These are phyloP conservation scores for Mycena metata DNA, from an alignment of 768 basidiomycete species.

Conservation along the genomic window DNA sequence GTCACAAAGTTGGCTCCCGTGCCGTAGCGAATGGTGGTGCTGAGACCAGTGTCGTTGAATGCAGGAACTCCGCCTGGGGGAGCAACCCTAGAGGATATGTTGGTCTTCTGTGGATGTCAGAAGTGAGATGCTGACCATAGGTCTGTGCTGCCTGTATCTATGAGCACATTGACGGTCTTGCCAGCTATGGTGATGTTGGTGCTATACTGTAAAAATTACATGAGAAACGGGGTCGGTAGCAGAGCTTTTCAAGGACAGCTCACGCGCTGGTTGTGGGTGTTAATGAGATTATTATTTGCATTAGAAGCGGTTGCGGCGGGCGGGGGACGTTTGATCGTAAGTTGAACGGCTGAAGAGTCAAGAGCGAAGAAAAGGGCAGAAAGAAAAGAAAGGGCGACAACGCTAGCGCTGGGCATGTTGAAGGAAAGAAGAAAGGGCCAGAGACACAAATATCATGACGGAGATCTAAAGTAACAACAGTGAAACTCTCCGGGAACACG, in stretches of 20 bases:
- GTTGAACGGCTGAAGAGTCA: too few relatives aligned
- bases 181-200: conserved; percentile 14
- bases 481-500: too few relatives aligned
- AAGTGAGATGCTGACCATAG: not conserved
- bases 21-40: conserved; percentile 10
- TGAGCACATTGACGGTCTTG: conserved; percentile 11
- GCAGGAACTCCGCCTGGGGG: not conserved
- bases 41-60: conserved; percentile 14
- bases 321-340: too few relatives aligned
- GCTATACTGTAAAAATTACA: conserved; percentile 5
- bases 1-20: conserved; percentile 12
- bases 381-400: too few relatives aligned
- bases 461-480: too few relatives aligned
- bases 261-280: conserved; percentile 14
- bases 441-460: too few relatives aligned
- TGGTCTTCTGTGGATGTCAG: not conserved
- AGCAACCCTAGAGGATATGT: not conserved
- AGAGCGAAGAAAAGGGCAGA: too few relatives aligned
- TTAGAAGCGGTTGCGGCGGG: too few relatives aligned
- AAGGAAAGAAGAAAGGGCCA: too few relatives aligned
- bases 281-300: conserved; percentile 9
- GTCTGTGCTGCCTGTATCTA: conserved; percentile 17
- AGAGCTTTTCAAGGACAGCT: not conserved
- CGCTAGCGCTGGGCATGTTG: too few relatives aligned
- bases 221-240: not conserved